These are phyloP conservation scores for Cyberlindnera euphorbiiphila DNA, from an alignment of 805 yeast species.

Conservation along the genomic window DNA sequence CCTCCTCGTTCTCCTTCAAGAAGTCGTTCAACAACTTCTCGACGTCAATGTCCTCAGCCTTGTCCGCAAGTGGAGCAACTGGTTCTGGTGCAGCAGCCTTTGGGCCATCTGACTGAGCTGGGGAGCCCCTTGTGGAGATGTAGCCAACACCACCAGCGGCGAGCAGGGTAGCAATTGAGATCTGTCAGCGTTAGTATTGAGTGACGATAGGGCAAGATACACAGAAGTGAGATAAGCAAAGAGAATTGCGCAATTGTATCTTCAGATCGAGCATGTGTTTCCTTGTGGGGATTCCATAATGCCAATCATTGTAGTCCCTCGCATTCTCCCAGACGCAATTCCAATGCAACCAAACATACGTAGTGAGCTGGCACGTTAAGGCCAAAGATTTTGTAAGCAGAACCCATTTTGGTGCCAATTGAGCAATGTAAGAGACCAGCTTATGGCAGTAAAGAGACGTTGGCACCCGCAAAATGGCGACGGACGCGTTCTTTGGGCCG, in stretches of 20 bases:
- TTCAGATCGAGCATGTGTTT: no score
- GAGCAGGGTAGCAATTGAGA: conserved; percentile 30
- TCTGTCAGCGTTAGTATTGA: conserved; percentile 24
- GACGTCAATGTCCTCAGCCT: conserved; percentile 31
- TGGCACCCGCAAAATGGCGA: conserved; percentile 4
- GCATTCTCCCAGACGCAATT: no score
- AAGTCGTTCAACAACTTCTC: conserved; percentile 32
- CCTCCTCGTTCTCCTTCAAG: conserved; percentile 28
- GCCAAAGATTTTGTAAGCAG: conserved; percentile 28
- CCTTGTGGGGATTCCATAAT: no score
- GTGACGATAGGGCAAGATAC: no score
- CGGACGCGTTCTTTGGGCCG: not conserved
- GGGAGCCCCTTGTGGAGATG: conserved; percentile 20
- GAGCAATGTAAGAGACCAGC: no score
- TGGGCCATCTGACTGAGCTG: conserved; percentile 23
- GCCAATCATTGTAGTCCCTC: no score
- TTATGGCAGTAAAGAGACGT: no score
- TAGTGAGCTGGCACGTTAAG: conserved; percentile 29
- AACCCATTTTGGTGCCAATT: conserved; percentile 20
- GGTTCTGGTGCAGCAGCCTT: conserved; percentile 22
- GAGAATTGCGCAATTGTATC: no score
- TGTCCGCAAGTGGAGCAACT: conserved; percentile 24
- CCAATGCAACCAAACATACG: no score
- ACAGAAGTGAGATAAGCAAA: no score
- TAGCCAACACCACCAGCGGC: conserved; percentile 32